Conservation (phyloP, 495 filamentous ascomycete genomes). For the Filosporella fistucella region DNA sequence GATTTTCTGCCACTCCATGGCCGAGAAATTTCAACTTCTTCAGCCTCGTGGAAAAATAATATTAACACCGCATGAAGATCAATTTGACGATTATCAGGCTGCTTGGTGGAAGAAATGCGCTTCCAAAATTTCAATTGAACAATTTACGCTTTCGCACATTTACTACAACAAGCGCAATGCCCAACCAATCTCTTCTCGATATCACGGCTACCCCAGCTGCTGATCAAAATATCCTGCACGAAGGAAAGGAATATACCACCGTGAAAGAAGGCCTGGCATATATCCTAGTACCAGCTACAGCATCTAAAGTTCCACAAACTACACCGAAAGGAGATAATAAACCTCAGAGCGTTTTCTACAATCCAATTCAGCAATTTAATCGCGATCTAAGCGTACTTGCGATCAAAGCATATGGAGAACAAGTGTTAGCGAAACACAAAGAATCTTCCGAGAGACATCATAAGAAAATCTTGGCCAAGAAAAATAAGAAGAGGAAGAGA, state of each 20-base stretch:
- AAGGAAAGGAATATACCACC: conserved; percentile 53
- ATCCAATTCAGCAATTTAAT: conserved; percentile 98
- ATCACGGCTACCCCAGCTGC: conserved; percentile 19
- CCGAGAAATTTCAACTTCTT: no score
- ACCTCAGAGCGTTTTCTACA: conserved; percentile 87
- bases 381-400: conserved; percentile 89
- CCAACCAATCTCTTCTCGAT: conserved; percentile 8
- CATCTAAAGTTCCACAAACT: conserved; percentile 42
- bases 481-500: conserved; percentile 39
- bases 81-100: no score
- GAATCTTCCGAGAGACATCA: conserved; percentile 29
- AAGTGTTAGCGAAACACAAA: conserved; percentile 47
- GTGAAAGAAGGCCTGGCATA: conserved; percentile 66
- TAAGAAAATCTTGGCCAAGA: conserved; percentile 33
- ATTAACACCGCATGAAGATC: conserved; percentile 2
- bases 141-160: not conserved
- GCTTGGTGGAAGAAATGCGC: not conserved
- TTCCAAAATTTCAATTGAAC: not conserved
- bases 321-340: conserved; percentile 41
- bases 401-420: conserved; percentile 78
- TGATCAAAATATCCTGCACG: conserved; percentile 28
- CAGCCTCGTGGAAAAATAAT: no score
- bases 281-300: conserved; percentile 53
- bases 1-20: no score
- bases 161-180: conserved; percentile 2